phyloP scores from a whole-genome alignment of 2,329 filamentous ascomycete genomes.

The Simplicillium aogashimaense region DNA sequence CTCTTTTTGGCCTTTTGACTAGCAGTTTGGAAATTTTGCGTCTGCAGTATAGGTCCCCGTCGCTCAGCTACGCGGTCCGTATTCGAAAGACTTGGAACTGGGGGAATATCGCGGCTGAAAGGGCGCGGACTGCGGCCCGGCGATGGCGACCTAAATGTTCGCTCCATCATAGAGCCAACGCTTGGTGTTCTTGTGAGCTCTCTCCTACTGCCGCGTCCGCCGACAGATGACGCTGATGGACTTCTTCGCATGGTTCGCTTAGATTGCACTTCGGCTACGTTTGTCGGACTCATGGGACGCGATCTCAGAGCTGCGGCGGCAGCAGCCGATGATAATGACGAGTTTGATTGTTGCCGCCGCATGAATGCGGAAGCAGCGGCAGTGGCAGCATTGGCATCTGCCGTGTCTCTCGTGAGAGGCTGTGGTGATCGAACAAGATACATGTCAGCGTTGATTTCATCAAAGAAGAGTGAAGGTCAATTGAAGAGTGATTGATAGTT shows the following conservation, averaged over 20 bases:
- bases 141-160: conserved; percentile 75
- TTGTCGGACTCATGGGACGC: conserved; percentile 66
- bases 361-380: conserved; percentile 77
- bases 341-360: conserved; percentile 49
- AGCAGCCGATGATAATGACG: conserved; percentile 70
- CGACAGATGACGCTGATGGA: conserved; percentile 60
- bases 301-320: conserved; percentile 78
- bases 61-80: conserved; percentile 17
- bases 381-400: conserved; percentile 64
- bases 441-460: conserved; percentile 13
- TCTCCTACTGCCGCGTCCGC: conserved; percentile 24
- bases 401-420: conserved; percentile 54
- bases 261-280: conserved; percentile 74
- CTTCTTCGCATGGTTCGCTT: conserved; percentile 72
- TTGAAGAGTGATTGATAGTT: neutral
- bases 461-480: neutral
- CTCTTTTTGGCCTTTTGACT: conserved; percentile 39
- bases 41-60: conserved; percentile 32
- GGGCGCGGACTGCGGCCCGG: conserved; percentile 35
- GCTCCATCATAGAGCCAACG: conserved; percentile 74
- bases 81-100: conserved; percentile 64
- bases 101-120: conserved; percentile 46
- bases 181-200: conserved; percentile 58
- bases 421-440: conserved; percentile 24
- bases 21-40: conserved; percentile 40